Conservation (phyloP, 495 filamentous ascomycete genomes). For the Aspergillus incahuasiensis region DNA sequence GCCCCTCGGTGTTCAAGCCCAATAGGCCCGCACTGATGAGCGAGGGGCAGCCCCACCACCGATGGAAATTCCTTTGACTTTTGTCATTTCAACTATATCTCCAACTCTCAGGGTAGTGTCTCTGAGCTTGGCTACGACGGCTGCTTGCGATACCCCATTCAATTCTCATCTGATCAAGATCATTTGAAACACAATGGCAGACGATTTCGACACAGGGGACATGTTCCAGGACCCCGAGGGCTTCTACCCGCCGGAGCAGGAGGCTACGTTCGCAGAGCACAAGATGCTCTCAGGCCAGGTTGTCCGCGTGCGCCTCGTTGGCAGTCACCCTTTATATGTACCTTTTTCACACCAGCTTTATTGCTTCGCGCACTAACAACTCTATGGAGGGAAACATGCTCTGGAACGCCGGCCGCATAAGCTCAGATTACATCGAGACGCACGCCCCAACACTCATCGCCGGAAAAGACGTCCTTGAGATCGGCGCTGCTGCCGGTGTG, state of each 20-base stretch:
- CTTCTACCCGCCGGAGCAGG: constrained; percentile 68
- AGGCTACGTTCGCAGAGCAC: constrained; percentile 64
- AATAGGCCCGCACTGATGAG: neutral
- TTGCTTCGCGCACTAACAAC: constrained; percentile 6
- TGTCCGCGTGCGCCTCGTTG: constrained; percentile 75
- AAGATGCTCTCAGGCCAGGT: constrained; percentile 59
- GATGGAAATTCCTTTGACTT: neutral
- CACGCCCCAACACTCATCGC: constrained; percentile 51
- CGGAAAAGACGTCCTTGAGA: constrained; percentile 69
- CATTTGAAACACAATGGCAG: constrained; percentile 17
- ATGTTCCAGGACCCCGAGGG: constrained; percentile 76
- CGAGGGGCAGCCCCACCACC: constrained; percentile 6
- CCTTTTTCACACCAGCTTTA: constrained; percentile 2
- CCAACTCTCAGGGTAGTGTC: too few species aligned
- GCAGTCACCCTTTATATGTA: constrained; percentile 86
- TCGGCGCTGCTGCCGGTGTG: constrained; percentile 84
- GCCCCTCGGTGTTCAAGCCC: neutral
- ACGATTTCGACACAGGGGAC: constrained; percentile 39
- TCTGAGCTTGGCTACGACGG: neutral
- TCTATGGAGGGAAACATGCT: constrained; percentile 68
- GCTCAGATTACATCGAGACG: constrained; percentile 71
- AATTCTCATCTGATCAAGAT: neutral
- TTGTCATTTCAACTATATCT: neutral
- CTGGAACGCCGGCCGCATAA: constrained; percentile 79
- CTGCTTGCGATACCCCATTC: neutral